These are phyloP conservation scores for Cephalotrichum gorgonifer DNA, from an alignment of 2,329 filamentous ascomycete species.

Conservation along the genomic window DNA sequence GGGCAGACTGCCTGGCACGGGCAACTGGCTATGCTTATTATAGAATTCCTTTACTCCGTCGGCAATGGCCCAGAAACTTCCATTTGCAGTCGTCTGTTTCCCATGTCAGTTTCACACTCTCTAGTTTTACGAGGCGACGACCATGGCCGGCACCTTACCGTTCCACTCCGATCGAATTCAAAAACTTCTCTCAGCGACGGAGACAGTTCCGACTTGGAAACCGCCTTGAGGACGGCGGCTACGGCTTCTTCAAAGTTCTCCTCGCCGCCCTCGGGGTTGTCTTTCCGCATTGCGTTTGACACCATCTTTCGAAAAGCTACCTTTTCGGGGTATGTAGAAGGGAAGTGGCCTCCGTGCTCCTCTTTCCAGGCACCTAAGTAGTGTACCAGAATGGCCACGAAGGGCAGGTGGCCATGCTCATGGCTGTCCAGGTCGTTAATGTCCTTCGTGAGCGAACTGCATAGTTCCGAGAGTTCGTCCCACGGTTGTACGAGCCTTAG, in stretches of 20 bases:
- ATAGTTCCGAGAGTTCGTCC: conserved; percentile 66
- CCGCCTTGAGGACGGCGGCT: conserved; percentile 77
- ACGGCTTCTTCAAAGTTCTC: conserved; percentile 96
- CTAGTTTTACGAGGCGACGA: neutral
- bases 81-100: neutral
- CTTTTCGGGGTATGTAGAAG: conserved; percentile 76
- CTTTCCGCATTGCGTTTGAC: conserved; percentile 52
- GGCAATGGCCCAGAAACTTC: conserved; percentile 76
- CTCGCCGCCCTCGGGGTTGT: conserved; percentile 76
- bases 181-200: conserved; percentile 70
- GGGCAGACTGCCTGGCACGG: conserved; percentile 76
- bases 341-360: conserved; percentile 55
- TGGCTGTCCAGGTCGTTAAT: conserved; percentile 64
- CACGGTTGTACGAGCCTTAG: conserved; percentile 77
- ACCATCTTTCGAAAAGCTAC: conserved; percentile 67
- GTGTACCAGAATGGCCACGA: conserved; percentile 71
- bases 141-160: conserved; percentile 38
- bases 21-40: conserved; percentile 59
- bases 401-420: conserved; percentile 86
- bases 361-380: conserved; percentile 75
- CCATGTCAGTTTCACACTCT: neutral
- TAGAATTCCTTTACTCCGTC: conserved; percentile 72
- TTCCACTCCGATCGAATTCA: conserved; percentile 42
- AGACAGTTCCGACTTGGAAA: conserved; percentile 58
- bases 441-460: conserved; percentile 53